phyloP scores from a whole-genome alignment of 129 eudicot genomes.

The Centaurea solstitialis region DNA sequence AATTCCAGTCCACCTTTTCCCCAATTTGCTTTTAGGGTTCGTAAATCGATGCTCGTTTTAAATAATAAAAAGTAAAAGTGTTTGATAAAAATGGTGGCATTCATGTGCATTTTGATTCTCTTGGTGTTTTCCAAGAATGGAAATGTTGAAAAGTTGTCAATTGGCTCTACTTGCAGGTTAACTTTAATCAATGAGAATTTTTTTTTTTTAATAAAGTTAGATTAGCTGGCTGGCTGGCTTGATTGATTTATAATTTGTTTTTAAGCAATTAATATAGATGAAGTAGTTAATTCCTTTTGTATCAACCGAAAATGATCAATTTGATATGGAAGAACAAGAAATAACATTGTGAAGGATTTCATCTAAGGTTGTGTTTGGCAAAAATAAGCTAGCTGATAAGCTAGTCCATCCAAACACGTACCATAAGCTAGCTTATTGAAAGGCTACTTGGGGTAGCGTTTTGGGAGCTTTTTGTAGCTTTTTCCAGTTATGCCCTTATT shows the following conservation, averaged over 20 bases:
- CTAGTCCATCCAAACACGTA: too few species aligned
- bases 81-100: slow-evolving; percentile 21
- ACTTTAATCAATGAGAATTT: too few species aligned
- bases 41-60: slow-evolving; percentile 1
- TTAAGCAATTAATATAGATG: not conserved
- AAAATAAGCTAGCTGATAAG: too few species aligned
- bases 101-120: slow-evolving; percentile 34
- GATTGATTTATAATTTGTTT: slow-evolving; percentile 1
- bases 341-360: not conserved
- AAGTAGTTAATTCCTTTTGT: not conserved
- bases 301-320: not conserved
- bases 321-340: not conserved
- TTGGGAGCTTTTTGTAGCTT: too few species aligned
- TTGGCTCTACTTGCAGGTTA: slow-evolving; percentile 15
- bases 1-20: not conserved
- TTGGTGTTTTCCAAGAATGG: slow-evolving; percentile 24
- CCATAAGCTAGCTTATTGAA: too few species aligned
- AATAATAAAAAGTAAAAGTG: slow-evolving; percentile 1
- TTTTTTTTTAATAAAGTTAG: too few species aligned
- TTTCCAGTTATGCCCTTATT: too few species aligned
- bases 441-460: too few species aligned
- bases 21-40: slow-evolving; percentile 12
- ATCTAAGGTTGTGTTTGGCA: too few species aligned
- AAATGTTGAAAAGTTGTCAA: slow-evolving; percentile 18
- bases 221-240: not conserved